These are phyloP conservation scores for Pyrenula massariospora DNA, from an alignment of 495 filamentous ascomycete genomes.

Conservation along the genomic window DNA sequence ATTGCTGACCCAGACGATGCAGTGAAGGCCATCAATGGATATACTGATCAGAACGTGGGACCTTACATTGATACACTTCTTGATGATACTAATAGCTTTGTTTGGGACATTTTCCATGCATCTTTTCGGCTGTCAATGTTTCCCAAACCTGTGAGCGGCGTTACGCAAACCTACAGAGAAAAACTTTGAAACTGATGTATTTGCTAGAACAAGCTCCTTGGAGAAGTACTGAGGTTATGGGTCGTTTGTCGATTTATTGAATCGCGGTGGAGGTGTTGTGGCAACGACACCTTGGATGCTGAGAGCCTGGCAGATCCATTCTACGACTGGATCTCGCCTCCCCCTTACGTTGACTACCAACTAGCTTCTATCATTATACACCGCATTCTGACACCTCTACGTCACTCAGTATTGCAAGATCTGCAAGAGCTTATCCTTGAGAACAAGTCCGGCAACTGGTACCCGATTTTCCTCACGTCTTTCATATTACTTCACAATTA, in stretches of 20 bases:
- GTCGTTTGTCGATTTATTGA: conserved; percentile 25
- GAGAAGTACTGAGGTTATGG: conserved; percentile 22
- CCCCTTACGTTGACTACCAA: conserved; percentile 26
- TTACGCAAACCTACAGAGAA: not conserved
- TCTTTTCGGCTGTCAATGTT: conserved; percentile 19
- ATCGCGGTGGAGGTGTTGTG: conserved; percentile 23
- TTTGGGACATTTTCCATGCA: conserved; percentile 23
- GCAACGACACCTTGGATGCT: conserved; percentile 11
- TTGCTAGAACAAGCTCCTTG: too few relatives aligned
- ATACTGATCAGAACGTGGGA: conserved; percentile 14
- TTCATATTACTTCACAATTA: conserved; percentile 31
- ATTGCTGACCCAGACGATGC: conserved; percentile 20
- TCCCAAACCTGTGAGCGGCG: conserved; percentile 15
- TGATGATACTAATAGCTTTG: conserved; percentile 18
- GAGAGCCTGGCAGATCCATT: conserved; percentile 17
- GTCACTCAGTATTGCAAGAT: conserved; percentile 15
- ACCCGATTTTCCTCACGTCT: conserved; percentile 17
- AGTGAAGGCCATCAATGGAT: conserved; percentile 15
- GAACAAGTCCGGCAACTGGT: conserved; percentile 24
- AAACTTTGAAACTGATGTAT: not conserved
- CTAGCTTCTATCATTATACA: conserved; percentile 24
- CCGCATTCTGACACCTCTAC: conserved; percentile 18
- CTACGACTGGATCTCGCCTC: conserved; percentile 17
- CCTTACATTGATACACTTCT: conserved; percentile 18
- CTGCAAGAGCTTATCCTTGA: conserved; percentile 18